Percentiles rank a stretch among this genome's conserved stretches.
Conservation (phyloP, 169 alveolate genomes). For the Plasmodium yoelii region DNA sequence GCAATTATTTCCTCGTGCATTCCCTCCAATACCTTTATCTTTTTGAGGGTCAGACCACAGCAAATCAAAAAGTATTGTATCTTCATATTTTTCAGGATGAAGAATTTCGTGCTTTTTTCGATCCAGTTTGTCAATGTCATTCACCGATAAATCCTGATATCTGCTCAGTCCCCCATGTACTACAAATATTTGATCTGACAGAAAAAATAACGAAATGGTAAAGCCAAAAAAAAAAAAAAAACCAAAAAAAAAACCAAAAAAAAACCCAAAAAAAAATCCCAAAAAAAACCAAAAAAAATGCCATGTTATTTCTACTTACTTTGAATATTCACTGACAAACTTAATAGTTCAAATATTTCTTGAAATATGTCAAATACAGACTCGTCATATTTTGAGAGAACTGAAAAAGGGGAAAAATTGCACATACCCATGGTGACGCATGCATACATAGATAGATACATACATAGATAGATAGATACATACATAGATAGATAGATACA, state of each 20-base stretch:
- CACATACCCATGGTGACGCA: background rate
- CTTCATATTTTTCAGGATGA: slow-evolving; percentile 87
- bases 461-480: no score
- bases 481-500: no score
- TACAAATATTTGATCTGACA: slow-evolving; percentile 79
- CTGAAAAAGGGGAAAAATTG: slow-evolving; percentile 9
- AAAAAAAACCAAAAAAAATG: background rate
- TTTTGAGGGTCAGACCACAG: slow-evolving; percentile 94
- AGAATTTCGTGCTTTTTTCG: slow-evolving; percentile 91
- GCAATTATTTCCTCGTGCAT: slow-evolving; percentile 92
- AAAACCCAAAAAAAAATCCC: background rate
- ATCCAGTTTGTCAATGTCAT: slow-evolving; percentile 86
- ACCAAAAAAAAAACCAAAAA: background rate
- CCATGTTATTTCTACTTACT: slow-evolving; percentile 78
- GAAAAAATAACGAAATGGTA: background rate
- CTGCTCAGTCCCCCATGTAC: slow-evolving; percentile 94
- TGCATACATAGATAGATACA: no score
- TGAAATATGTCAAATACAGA: slow-evolving; percentile 90
- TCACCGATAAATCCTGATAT: slow-evolving; percentile 88
- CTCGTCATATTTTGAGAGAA: slow-evolving; percentile 88
- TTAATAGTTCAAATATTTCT: slow-evolving; percentile 88
- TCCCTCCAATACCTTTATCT: slow-evolving; percentile 87
- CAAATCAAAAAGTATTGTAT: slow-evolving; percentile 91
- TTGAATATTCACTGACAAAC: slow-evolving; percentile 89
- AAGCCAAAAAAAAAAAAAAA: background rate